phyloP scores from a whole-genome alignment of 208 protist genomes.

The Leishmania martiniquensis region DNA sequence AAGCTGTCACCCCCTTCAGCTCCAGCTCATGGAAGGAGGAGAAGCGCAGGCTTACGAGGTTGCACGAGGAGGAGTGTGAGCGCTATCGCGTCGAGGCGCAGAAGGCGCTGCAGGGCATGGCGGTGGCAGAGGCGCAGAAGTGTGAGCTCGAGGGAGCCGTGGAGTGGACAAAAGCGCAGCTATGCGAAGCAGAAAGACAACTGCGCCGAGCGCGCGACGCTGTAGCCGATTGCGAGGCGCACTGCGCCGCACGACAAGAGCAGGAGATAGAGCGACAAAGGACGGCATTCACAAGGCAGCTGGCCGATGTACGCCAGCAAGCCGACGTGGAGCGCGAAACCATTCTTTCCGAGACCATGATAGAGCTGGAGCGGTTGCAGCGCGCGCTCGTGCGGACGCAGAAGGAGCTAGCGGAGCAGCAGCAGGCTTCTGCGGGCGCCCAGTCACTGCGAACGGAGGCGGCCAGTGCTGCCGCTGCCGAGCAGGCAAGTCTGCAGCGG shows the following conservation, averaged over 20 bases:
- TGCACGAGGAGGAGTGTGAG: slow-evolving; percentile 26
- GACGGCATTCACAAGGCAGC: slow-evolving; percentile 2
- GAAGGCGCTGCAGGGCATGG: slow-evolving; percentile 17
- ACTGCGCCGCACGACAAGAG: slow-evolving; percentile 16
- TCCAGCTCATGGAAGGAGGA: slow-evolving; percentile 13
- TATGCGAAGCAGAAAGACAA: slow-evolving; percentile 22
- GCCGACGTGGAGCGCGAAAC: slow-evolving; percentile 30
- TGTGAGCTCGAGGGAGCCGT: slow-evolving; percentile 19
- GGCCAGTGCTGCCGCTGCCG: neutral
- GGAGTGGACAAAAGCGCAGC: slow-evolving; percentile 3
- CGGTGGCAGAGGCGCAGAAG: slow-evolving; percentile 12
- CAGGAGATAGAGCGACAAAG: slow-evolving; percentile 30
- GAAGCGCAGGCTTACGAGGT: neutral
- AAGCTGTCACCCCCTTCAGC: slow-evolving; percentile 1
- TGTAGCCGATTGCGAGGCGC: slow-evolving; percentile 10
- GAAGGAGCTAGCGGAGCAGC: slow-evolving; percentile 22
- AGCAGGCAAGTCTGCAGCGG: slow-evolving; percentile 15
- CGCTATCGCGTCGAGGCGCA: slow-evolving; percentile 27
- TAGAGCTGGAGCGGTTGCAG: slow-evolving; percentile 47
- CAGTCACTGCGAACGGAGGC: slow-evolving; percentile 4
- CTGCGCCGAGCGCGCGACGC: slow-evolving; percentile 21
- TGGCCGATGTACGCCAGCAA: slow-evolving; percentile 20
- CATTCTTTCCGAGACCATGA: slow-evolving; percentile 33
- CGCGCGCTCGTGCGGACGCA: slow-evolving; percentile 29
- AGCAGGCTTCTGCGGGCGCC: slow-evolving; percentile 7